phyloP scores from a whole-genome alignment of 2,329 filamentous ascomycete genomes.

The Mariannaea sp. region DNA sequence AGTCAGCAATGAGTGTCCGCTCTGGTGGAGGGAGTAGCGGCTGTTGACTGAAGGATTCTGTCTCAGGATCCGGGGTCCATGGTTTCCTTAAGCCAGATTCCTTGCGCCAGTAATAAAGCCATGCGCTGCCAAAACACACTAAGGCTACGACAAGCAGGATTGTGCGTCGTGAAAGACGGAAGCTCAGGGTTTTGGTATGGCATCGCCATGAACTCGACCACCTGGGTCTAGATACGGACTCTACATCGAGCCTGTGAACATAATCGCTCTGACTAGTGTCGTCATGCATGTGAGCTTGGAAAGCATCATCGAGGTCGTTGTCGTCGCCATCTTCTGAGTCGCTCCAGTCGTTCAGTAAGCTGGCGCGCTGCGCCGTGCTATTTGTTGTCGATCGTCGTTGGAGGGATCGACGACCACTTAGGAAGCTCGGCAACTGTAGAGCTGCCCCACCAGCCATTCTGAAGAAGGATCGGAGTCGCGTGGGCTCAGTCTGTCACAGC shows the following conservation, averaged over 20 bases:
- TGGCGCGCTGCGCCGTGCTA: constrained; percentile 21
- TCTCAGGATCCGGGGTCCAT: constrained; percentile 56
- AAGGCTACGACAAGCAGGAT: constrained; percentile 47
- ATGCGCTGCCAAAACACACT: constrained; percentile 34
- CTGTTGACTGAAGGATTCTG: constrained; percentile 53
- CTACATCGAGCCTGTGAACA: constrained; percentile 6
- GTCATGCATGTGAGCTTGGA: not conserved
- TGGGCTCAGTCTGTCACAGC: constrained; percentile 7
- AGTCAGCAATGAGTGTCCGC: constrained; percentile 51
- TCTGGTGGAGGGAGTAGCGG: constrained; percentile 52
- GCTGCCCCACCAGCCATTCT: constrained; percentile 16
- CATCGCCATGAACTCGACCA: constrained; percentile 1
- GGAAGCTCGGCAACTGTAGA: constrained; percentile 21
- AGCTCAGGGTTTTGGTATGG: constrained; percentile 7
- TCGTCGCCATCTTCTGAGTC: constrained; percentile 19
- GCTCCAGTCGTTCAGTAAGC: constrained; percentile 29
- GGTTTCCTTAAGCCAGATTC: constrained; percentile 51
- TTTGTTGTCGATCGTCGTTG: constrained; percentile 4
- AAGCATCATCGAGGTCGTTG: not conserved
- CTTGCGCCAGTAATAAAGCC: constrained; percentile 51
- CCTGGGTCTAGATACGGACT: constrained; percentile 4
- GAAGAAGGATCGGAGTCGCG: constrained; percentile 10
- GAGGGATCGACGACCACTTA: constrained; percentile 25
- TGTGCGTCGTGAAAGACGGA: constrained; percentile 21
- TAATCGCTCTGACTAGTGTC: not conserved